Evolutionary conservation across 768 basidiomycete species (phyloP).

Genomic region (Floccularia luteovirens): DNA sequence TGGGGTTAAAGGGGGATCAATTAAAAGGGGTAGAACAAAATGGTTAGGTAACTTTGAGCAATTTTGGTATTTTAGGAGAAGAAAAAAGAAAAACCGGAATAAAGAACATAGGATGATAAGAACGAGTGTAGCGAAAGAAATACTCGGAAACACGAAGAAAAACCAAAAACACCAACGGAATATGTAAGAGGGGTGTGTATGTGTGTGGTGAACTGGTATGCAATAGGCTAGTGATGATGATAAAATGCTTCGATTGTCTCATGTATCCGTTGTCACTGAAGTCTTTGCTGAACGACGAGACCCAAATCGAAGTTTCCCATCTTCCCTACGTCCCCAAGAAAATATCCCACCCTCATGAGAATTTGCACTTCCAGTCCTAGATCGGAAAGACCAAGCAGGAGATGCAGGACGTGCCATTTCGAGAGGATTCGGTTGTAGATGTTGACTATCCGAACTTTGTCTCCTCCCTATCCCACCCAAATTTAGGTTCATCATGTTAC

Average conservation of each 20-base stretch:
- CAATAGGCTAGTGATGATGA: no score
- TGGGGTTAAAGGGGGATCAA: no score
- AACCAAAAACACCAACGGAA: no score
- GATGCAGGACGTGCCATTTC: constrained; percentile 59
- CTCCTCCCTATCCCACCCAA: no score
- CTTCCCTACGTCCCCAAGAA: constrained; percentile 57
- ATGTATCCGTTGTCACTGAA: constrained; percentile 18
- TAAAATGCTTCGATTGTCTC: no score
- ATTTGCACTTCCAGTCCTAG: constrained; percentile 64
- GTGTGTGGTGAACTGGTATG: no score
- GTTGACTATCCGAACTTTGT: constrained; percentile 34
- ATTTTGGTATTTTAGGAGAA: no score
- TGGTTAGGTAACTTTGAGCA: no score
- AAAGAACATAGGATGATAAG: constrained; percentile 11
- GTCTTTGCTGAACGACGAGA: constrained; percentile 52
- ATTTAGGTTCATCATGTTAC: no score
- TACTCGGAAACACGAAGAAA: constrained; percentile 12
- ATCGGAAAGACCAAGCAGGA: constrained; percentile 83
- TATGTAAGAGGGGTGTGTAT: no score
- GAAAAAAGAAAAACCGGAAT: no score
- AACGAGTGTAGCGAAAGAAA: constrained; percentile 12
- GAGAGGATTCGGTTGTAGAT: constrained; percentile 40
- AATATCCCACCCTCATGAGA: constrained; percentile 70
- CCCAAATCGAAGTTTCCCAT: constrained; percentile 68
- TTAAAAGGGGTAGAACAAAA: no score